Evolutionary conservation across 2,329 filamentous ascomycete genomes (phyloP).

Genomic region (Talaromyces funiculosus): DNA sequence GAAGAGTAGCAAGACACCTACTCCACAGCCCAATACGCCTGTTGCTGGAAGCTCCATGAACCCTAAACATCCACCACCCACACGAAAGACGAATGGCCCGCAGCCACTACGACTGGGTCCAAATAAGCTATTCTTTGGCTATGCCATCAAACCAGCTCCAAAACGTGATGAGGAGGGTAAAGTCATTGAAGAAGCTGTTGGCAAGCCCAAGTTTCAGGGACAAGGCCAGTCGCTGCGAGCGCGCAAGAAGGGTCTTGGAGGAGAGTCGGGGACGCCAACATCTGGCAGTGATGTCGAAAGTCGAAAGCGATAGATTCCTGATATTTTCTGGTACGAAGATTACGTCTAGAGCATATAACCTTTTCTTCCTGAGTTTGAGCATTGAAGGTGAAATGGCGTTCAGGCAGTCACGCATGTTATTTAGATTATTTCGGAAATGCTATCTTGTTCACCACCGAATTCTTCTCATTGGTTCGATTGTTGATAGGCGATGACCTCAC

Average conservation of each 20-base stretch:
- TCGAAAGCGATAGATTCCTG: conserved; percentile 1
- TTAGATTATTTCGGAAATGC: not conserved
- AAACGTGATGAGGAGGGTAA: conserved; percentile 64
- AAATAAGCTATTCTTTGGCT: conserved; percentile 95
- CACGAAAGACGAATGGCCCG: conserved; percentile 64
- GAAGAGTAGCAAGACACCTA: conserved; percentile 70
- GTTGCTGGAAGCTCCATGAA: conserved; percentile 52
- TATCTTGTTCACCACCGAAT: not conserved
- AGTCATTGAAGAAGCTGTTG: conserved; percentile 48
- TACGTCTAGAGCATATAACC: not conserved
- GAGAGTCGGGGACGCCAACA: conserved; percentile 31
- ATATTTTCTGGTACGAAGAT: not conserved
- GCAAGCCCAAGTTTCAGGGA: conserved; percentile 70
- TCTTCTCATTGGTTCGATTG: not conserved
- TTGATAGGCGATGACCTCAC: not conserved
- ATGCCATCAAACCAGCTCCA: conserved; percentile 83
- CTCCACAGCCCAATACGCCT: conserved; percentile 68
- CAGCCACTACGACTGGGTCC: conserved; percentile 77
- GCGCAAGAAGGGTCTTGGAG: conserved; percentile 59
- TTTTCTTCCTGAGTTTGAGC: conserved; percentile 5
- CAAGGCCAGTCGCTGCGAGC: conserved; percentile 73
- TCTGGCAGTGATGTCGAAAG: conserved; percentile 12
- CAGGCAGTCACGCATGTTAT: not conserved
- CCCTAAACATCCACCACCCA: conserved; percentile 39
- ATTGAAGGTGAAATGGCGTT: conserved; percentile 12